Conservation (phyloP, 345 rosid species). For the Lumnitzera racemosa region DNA sequence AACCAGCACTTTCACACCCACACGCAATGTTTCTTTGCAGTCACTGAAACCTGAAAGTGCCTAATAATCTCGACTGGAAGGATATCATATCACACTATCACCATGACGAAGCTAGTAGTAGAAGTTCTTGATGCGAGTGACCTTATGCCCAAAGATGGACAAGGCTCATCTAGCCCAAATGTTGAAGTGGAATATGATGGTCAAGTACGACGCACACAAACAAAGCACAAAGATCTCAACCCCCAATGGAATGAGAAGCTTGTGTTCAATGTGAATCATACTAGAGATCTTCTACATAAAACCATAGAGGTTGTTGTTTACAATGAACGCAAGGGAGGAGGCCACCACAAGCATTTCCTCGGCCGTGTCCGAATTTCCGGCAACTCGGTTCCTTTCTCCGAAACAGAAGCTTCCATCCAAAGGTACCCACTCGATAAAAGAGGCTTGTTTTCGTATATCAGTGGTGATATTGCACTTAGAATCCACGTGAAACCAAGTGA, state of each 20-base stretch:
- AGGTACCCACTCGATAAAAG: slow-evolving; percentile 81
- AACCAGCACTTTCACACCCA: no score
- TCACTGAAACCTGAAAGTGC: no score
- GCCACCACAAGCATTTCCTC: slow-evolving; percentile 49
- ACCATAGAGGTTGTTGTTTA: slow-evolving; percentile 48
- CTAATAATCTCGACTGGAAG: no score
- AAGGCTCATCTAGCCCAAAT: slow-evolving; percentile 68
- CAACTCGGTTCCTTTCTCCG: slow-evolving; percentile 43
- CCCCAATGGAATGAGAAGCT: slow-evolving; percentile 74
- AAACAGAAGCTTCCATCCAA: slow-evolving; percentile 50
- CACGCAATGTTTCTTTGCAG: no score
- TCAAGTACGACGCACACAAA: slow-evolving; percentile 51
- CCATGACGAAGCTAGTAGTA: slow-evolving; percentile 66
- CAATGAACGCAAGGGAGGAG: slow-evolving; percentile 38
- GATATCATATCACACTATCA: slow-evolving; percentile 10
- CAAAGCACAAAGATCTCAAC: slow-evolving; percentile 56
- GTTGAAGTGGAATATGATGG: slow-evolving; percentile 62
- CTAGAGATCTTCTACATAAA: slow-evolving; percentile 31
- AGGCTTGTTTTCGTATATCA: slow-evolving; percentile 63
- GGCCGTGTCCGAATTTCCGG: slow-evolving; percentile 82
- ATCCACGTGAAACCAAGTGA: slow-evolving; percentile 17
- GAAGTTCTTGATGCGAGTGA: slow-evolving; percentile 72
- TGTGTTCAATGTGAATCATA: slow-evolving; percentile 38
- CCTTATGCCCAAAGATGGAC: slow-evolving; percentile 78
- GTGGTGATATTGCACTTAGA: slow-evolving; percentile 63